A percentile compares a stretch with the other conserved stretches of the same genome.
Conservation (phyloP, 73 alveolate genomes). For the Stentor coeruleus region DNA sequence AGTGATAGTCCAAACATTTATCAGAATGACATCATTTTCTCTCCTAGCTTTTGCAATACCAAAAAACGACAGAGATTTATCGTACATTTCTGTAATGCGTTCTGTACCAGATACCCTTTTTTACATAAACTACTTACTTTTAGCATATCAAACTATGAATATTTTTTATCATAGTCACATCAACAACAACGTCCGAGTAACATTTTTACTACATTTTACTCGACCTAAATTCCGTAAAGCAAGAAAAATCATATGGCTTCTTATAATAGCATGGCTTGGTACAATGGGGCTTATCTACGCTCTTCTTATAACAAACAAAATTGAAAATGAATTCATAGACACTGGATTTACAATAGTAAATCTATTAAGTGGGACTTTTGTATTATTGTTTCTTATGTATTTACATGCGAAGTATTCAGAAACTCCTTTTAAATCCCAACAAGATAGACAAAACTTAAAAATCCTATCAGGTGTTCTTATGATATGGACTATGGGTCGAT, state of each 20-base stretch:
- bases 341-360: background rate
- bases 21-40: background rate
- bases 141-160: background rate
- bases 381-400: background rate
- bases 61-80: background rate
- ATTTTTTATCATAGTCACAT: background rate
- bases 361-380: background rate
- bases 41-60: constrained; percentile 5
- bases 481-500: constrained; percentile 14
- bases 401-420: constrained; percentile 1
- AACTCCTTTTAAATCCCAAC: constrained; percentile 23
- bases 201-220: background rate
- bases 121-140: background rate
- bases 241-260: background rate
- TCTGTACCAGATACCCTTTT: constrained; percentile 12
- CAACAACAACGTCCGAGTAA: background rate
- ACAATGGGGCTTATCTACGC: background rate
- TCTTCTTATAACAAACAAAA: background rate
- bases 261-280: background rate
- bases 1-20: background rate
- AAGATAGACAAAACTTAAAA: background rate
- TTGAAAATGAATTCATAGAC: background rate
- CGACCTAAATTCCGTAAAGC: background rate
- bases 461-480: background rate
- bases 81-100: background rate